Evolutionary conservation across 1,284 basidiomycete genomes (phyloP), one percentile per base, ranked within the genome.

Genomic region (Boletellus dicymbophilus): DNA sequence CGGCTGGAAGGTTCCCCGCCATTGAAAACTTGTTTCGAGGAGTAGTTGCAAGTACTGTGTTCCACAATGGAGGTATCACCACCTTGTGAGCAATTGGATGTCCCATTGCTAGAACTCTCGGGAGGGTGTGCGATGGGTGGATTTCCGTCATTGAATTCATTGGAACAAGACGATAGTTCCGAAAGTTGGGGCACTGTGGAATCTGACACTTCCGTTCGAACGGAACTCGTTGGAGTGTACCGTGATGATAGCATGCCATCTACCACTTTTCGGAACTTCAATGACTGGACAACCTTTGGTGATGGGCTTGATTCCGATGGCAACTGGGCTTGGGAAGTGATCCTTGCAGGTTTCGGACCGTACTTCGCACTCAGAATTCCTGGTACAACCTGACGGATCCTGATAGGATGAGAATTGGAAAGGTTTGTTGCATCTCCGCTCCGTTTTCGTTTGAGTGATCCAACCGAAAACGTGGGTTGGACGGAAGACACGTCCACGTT

Each of bases 381-480:
- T 21, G 71, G 70, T 2, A 71, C 58, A 41, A 73, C 71, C 44
- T 68, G 72, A 23, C 72, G 72, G 20, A 67, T 48, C 49, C 59
- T 56, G 34, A 68, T 34, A 9, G 66, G 63, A 33, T 57, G 62
- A 23, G 62, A 58, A 36, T 49, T 55, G 20, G 69, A 53, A 13
- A 62, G 55, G 6, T 63, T 51, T 5, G 60, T 51, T 25, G 52
- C 46, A 44, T 74, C 72, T 31, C 37, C 43, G 25, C 66, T 68
- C 23, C 73, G 70, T 47, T 79, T 80, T 42, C 77, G 68, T 59
- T 79, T 79, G 36, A 72, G 59, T 16, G 58, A 58, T 22, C 60
- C 53, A 13, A 48, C 41, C 37, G 54, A 37, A 44, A 22, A 41
- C 50, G 46, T 31, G 20, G 31, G 20, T 34, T 60, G 53, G 38